Percentiles rank a stretch among this genome's conserved stretches.
Evolutionary conservation across 768 basidiomycete genomes (phyloP).

Genomic region (Naganishia friedmannii): DNA sequence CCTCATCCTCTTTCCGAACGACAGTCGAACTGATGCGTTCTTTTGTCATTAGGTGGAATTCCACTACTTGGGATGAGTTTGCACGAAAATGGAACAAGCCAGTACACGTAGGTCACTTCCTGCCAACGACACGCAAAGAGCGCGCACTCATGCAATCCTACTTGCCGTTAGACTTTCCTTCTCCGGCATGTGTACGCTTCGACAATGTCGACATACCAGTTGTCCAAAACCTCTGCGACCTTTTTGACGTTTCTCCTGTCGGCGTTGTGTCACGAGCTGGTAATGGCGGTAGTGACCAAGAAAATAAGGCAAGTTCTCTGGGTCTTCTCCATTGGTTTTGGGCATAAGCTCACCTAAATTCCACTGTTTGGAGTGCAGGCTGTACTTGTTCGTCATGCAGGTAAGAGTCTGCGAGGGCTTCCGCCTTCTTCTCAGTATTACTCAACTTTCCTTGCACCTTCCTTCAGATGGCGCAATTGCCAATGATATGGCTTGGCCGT

Average conservation of each 20-base stretch:
- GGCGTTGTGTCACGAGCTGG: conserved; percentile 85
- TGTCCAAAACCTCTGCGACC: conserved; percentile 79
- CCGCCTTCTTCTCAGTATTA: not conserved
- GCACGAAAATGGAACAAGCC: conserved; percentile 98
- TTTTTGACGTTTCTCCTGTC: conserved; percentile 88
- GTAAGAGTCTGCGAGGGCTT: conserved; percentile 46
- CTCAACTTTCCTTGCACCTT: not conserved
- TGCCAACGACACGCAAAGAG: not conserved
- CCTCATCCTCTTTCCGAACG: not conserved
- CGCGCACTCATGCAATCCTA: not conserved
- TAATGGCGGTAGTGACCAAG: conserved; percentile 91
- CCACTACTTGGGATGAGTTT: conserved; percentile 93
- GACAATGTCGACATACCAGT: conserved; percentile 69
- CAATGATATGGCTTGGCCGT: conserved; percentile 77
- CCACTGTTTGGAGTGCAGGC: conserved; percentile 53
- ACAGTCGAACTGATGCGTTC: not conserved
- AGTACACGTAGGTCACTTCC: conserved; percentile 60
- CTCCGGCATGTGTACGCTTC: conserved; percentile 93
- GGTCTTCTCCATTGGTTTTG: not conserved
- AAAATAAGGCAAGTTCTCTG: conserved; percentile 68
- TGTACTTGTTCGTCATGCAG: conserved; percentile 80
- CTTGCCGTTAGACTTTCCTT: conserved; percentile 57
- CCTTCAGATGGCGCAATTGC: conserved; percentile 76
- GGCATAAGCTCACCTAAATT: not conserved
- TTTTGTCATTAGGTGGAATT: conserved; percentile 67